Conservation (phyloP, 352 stramenopile genomes). For the Globisporangium cystogenes region DNA sequence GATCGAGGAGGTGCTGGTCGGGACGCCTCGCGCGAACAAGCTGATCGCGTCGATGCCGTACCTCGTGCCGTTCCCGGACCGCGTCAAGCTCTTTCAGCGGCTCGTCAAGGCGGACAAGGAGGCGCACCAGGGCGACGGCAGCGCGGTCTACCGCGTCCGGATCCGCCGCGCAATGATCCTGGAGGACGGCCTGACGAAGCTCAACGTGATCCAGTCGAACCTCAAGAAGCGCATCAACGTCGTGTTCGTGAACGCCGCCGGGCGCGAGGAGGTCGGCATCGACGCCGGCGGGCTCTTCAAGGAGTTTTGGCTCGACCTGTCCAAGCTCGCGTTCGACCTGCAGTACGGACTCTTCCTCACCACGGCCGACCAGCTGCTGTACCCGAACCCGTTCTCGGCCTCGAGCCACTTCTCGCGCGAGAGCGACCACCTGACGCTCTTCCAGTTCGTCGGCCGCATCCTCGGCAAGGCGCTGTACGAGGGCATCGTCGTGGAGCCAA, state of each 20-base stretch:
- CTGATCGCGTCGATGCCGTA: slow-evolving; percentile 74
- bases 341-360: slow-evolving; percentile 86
- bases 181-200: slow-evolving; percentile 80
- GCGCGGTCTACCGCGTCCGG: slow-evolving; percentile 47
- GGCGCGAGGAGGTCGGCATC: slow-evolving; percentile 92
- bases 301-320: slow-evolving; percentile 93
- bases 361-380: slow-evolving; percentile 83
- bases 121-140: slow-evolving; percentile 36
- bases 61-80: slow-evolving; percentile 60
- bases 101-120: slow-evolving; percentile 51
- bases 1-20: slow-evolving; percentile 47
- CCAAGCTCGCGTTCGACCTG: slow-evolving; percentile 89
- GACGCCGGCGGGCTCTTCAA: slow-evolving; percentile 97
- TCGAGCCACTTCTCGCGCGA: slow-evolving; percentile 70
- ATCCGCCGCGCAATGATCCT: slow-evolving; percentile 73
- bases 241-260: slow-evolving; percentile 86
- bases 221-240: slow-evolving; percentile 85
- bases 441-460: slow-evolving; percentile 94
- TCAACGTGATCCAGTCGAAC: slow-evolving; percentile 81
- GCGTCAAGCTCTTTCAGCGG: slow-evolving; percentile 65
- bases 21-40: slow-evolving; percentile 49
- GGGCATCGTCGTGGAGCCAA: slow-evolving; percentile 93
- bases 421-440: slow-evolving; percentile 88
- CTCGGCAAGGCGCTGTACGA: slow-evolving; percentile 96
- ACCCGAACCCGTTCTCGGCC: slow-evolving; percentile 91